These are phyloP conservation scores for Annulohypoxylon moriforme DNA, from an alignment of 495 filamentous ascomycete genomes.

Conservation along the genomic window DNA sequence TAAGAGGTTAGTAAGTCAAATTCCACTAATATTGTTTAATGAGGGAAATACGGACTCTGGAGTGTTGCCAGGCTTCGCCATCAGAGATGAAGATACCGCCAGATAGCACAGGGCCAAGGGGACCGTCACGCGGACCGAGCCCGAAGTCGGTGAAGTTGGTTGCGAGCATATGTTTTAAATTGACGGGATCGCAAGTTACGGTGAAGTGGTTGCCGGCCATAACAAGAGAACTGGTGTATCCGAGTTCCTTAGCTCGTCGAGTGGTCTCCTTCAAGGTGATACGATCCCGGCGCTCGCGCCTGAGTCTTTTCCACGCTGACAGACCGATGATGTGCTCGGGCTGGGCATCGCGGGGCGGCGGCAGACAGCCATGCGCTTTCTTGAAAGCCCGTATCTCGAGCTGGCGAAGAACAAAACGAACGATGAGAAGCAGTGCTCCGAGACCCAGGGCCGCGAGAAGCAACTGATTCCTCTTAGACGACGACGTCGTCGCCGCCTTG, in stretches of 20 bases:
- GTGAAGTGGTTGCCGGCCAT: conserved; percentile 6
- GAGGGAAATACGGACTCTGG: background rate
- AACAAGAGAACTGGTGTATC: conserved; percentile 8
- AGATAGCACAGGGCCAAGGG: conserved; percentile 1
- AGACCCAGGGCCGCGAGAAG: background rate
- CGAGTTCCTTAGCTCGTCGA: conserved; percentile 5
- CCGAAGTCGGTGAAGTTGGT: conserved; percentile 10
- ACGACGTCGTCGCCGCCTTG: background rate
- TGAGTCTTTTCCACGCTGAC: background rate
- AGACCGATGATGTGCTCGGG: conserved; percentile 4
- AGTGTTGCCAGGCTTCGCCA: conserved; percentile 10
- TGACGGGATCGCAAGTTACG: background rate
- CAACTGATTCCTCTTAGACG: background rate
- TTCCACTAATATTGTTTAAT: background rate
- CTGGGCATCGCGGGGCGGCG: conserved; percentile 4
- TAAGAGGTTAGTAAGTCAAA: background rate
- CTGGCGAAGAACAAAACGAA: background rate
- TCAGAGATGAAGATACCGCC: conserved; percentile 10
- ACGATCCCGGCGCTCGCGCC: background rate
- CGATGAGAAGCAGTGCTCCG: background rate
- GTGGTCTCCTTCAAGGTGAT: conserved; percentile 10
- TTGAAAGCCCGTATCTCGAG: conserved; percentile 9
- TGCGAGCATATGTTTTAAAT: conserved; percentile 1
- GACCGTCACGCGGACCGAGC: background rate
- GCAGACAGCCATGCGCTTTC: background rate